phyloP scores from a whole-genome alignment of 2,329 filamentous ascomycete genomes.

The Ophiostoma piceae region DNA sequence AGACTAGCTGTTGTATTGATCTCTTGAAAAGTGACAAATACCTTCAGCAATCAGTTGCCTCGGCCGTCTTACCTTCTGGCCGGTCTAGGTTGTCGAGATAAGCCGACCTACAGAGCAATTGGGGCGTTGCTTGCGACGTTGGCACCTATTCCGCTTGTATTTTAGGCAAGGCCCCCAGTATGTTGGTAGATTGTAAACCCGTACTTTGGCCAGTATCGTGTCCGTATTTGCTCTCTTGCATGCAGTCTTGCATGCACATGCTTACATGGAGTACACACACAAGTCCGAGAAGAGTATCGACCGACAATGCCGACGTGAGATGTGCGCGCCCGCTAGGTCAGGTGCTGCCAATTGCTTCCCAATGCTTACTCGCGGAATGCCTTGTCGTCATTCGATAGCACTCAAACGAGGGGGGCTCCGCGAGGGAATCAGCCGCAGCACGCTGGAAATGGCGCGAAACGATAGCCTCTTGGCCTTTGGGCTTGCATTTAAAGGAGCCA shows the following conservation, averaged over 20 bases:
- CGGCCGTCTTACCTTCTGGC: background rate
- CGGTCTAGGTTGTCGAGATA: background rate
- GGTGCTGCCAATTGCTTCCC: background rate
- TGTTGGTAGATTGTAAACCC: background rate
- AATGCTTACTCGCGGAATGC: background rate
- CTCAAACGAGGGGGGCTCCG: background rate
- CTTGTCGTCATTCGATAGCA: background rate
- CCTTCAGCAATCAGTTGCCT: background rate
- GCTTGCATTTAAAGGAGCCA: background rate
- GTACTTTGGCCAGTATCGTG: background rate
- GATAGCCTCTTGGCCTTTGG: background rate
- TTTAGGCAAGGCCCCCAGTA: background rate
- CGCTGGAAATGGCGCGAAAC: background rate
- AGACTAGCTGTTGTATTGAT: background rate
- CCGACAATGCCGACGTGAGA: background rate
- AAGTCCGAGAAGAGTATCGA: background rate
- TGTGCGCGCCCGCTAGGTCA: background rate
- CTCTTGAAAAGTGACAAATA: background rate
- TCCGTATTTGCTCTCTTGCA: background rate
- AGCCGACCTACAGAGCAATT: background rate
- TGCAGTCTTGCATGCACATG: background rate
- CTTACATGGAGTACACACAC: background rate
- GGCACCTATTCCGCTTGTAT: background rate
- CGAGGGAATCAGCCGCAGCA: constrained; percentile 1
- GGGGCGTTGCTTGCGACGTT: background rate